These are phyloP conservation scores for Chlorophyllum brunneum DNA, from an alignment of 768 basidiomycete genomes.

Conservation along the genomic window DNA sequence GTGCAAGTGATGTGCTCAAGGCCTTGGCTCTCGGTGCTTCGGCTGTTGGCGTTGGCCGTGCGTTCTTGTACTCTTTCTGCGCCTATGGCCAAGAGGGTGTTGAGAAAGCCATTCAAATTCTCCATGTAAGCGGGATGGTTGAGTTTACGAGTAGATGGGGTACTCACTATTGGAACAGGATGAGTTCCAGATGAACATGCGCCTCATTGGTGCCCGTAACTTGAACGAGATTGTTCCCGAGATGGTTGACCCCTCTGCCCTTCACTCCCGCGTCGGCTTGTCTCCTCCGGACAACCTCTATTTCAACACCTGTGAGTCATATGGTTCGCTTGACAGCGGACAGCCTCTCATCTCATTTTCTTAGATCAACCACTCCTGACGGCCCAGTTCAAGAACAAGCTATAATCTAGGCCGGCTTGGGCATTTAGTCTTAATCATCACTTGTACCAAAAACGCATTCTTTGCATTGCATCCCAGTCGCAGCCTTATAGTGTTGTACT, in stretches of 20 bases:
- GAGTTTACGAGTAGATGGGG: background rate
- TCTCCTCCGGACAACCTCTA: slow-evolving; percentile 9
- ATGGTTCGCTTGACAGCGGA: background rate
- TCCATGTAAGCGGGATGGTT: slow-evolving; percentile 45
- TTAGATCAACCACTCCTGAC: slow-evolving; percentile 19
- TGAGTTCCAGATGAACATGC: slow-evolving; percentile 98
- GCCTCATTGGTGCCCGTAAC: slow-evolving; percentile 80
- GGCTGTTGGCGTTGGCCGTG: slow-evolving; percentile 85
- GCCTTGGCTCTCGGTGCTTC: slow-evolving; percentile 88
- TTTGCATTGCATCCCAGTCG: too few species aligned
- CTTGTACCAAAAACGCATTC: too few species aligned
- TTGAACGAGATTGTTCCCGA: slow-evolving; percentile 76
- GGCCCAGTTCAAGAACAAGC: slow-evolving; percentile 22
- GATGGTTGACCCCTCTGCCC: slow-evolving; percentile 78
- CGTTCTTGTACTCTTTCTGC: slow-evolving; percentile 86
- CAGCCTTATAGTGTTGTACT: too few species aligned
- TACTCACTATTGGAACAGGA: slow-evolving; percentile 46
- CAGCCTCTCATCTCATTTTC: background rate
- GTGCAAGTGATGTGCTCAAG: slow-evolving; percentile 88
- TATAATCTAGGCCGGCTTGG: slow-evolving; percentile 18
- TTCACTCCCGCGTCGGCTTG: slow-evolving; percentile 8
- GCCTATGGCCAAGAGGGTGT: slow-evolving; percentile 89
- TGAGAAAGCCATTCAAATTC: slow-evolving; percentile 74
- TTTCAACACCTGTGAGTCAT: slow-evolving; percentile 5
- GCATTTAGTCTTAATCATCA: too few species aligned